Evolutionary conservation across 108 stramenopile genomes (phyloP).

Genomic region (Chaetoceros tenuissimus): DNA sequence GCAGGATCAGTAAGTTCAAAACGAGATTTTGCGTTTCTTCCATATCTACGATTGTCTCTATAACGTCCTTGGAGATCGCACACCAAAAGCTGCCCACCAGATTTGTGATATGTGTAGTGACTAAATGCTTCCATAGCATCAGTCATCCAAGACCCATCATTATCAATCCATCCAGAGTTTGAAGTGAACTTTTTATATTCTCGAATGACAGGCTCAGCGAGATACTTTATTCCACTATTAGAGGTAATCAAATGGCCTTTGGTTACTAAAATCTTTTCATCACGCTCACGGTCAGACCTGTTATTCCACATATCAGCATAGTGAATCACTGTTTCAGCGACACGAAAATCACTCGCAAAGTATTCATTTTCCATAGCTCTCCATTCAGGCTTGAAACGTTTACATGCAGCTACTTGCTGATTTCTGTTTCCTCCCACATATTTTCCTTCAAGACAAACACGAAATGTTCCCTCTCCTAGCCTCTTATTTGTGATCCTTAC

Average conservation of each 20-base stretch:
- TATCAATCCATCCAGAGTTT: constrained; percentile 61
- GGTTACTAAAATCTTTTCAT: constrained; percentile 46
- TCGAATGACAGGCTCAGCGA: constrained; percentile 66
- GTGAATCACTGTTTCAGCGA: constrained; percentile 44
- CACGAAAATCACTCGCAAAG: constrained; percentile 39
- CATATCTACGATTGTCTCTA: constrained; percentile 17
- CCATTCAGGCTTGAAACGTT: constrained; percentile 45
- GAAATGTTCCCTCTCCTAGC: constrained; percentile 49
- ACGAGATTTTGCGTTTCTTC: constrained; percentile 30
- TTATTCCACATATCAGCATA: constrained; percentile 58
- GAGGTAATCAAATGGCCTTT: constrained; percentile 31
- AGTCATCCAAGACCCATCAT: constrained; percentile 23
- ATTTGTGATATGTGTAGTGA: constrained; percentile 56
- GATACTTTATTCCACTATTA: constrained; percentile 32
- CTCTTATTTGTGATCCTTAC: constrained; percentile 9
- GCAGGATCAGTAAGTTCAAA: constrained; percentile 67
- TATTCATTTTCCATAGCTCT: constrained; percentile 38
- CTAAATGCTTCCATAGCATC: constrained; percentile 67
- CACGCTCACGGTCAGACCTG: constrained; percentile 32
- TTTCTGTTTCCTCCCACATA: constrained; percentile 68
- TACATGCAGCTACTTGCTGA: constrained; percentile 52
- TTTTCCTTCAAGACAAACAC: constrained; percentile 37
- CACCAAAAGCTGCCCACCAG: constrained; percentile 53
- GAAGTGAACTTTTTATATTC: constrained; percentile 55
- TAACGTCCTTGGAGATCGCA: constrained; percentile 72